phyloP scores from a whole-genome alignment of 2,329 filamentous ascomycete species.

The Diplodia intermedia region DNA sequence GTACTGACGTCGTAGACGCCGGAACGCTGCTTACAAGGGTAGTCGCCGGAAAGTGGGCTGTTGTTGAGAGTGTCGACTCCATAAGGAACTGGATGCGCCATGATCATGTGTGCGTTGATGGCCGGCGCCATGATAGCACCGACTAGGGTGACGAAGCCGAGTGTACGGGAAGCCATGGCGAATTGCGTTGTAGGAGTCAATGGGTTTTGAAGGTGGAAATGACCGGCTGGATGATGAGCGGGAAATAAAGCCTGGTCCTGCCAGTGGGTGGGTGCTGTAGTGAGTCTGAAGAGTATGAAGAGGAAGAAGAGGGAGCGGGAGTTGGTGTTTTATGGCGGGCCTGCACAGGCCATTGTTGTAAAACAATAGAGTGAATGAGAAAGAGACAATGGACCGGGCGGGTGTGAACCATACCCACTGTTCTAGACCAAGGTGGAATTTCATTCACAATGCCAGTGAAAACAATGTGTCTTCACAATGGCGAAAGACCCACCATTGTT shows the following conservation, averaged over 20 bases:
- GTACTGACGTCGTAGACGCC: slow-evolving; percentile 54
- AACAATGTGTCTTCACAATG: not conserved
- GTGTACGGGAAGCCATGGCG: slow-evolving; percentile 30
- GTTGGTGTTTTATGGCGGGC: not conserved
- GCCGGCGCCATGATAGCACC: slow-evolving; percentile 59
- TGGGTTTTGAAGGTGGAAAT: not conserved
- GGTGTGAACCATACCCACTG: slow-evolving; percentile 1
- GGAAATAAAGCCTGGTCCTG: slow-evolving; percentile 5
- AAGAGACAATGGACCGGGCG: slow-evolving; percentile 8
- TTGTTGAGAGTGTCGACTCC: slow-evolving; percentile 60
- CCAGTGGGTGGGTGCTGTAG: not conserved
- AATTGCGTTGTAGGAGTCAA: not conserved
- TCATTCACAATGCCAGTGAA: not conserved
- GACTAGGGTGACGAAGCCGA: slow-evolving; percentile 32
- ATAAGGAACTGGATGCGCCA: slow-evolving; percentile 73
- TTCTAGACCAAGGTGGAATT: slow-evolving; percentile 4
- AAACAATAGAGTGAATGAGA: not conserved
- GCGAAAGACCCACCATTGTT: not conserved
- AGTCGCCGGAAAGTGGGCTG: slow-evolving; percentile 75
- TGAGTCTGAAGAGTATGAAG: not conserved
- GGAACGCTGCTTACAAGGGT: slow-evolving; percentile 76
- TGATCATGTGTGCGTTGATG: slow-evolving; percentile 76
- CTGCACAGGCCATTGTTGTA: not conserved
- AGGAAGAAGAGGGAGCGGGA: not conserved
- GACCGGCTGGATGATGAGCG: slow-evolving; percentile 11